Evolutionary conservation across 495 filamentous ascomycete genomes (phyloP).

Genomic region (Hypoxylon trugodes): DNA sequence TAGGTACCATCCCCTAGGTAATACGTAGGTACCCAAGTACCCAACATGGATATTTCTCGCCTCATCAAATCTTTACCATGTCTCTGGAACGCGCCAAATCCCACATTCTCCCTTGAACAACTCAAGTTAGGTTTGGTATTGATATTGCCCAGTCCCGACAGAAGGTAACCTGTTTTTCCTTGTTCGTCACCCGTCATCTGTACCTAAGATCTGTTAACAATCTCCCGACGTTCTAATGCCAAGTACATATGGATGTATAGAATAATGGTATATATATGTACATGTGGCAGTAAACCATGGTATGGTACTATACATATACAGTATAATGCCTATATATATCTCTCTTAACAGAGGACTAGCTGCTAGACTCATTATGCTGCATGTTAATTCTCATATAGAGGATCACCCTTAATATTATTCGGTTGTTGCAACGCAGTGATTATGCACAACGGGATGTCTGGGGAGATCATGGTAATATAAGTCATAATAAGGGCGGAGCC

Average conservation of each 20-base stretch:
- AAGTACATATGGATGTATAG: background rate
- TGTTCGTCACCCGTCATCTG: constrained; percentile 7
- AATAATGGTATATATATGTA: background rate
- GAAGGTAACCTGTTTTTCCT: constrained; percentile 14
- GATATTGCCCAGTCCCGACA: constrained; percentile 14
- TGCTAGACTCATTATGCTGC: background rate
- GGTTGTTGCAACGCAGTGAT: constrained; percentile 12
- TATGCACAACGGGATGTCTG: constrained; percentile 8
- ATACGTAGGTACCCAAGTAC: background rate
- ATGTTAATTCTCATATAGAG: constrained; percentile 7
- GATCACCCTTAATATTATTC: constrained; percentile 18
- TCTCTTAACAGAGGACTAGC: background rate
- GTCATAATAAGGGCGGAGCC: constrained; percentile 27
- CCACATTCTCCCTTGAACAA: constrained; percentile 14
- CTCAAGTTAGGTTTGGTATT: background rate
- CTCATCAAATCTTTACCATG: constrained; percentile 38
- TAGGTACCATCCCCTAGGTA: background rate
- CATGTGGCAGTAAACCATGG: background rate
- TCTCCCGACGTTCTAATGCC: constrained; percentile 17
- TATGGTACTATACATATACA: constrained; percentile 3
- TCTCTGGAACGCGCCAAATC: constrained; percentile 36
- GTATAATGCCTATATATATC: background rate
- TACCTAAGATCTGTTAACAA: constrained; percentile 23
- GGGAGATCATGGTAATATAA: constrained; percentile 37
- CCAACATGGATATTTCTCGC: constrained; percentile 24